Base-by-base conservation (phyloP, 176 grass and related monocot genomes). In the Aegilops umbellulata region DNA sequence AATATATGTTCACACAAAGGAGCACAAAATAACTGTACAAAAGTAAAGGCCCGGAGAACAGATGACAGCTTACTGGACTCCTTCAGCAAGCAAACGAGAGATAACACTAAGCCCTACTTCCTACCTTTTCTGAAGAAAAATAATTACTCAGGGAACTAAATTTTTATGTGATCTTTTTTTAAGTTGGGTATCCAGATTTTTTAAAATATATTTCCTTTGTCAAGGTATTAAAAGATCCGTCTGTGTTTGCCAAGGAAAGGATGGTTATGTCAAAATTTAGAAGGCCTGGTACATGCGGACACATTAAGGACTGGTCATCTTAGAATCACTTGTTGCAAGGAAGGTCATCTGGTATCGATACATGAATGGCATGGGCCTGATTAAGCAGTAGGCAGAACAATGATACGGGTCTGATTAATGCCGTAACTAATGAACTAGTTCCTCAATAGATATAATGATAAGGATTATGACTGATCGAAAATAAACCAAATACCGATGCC, bases 401-500 rank as follows among this genome's bases (percentile, higher is more conserved):
- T 81, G 29, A 42, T 42, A 82, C 78, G 58, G 4, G 15, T 51
- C 55, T 60, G n/a, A 63, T 19, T 77, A 70, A 15, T 47, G 35
- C 39, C 32, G 19, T 47, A 47, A 51, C 38, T 41, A 77, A 10
- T 81, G 46, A 86, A 82, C 20, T 36, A 27, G 79, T 82, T 81
- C n/a, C 65, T 26, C 27, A 70, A 41, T 70, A 69, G 16, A 82
- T 71, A 89, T 2, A 49, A 23, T 49, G 4, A 81, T 17, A 60
- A 61, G 47, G 22, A 19, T 47, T 27, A 75, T 49, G 24, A 85
- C 7, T 42, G 14, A n/a, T 64, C 35, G 36, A 49, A 76, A 30
- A 34, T 49, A 34, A 82, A 32, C 3, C 47, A 66, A 57, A 62
- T 74, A 60, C 36, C 7, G 22, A 53, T 19, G 26, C 25, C 22